These are phyloP conservation scores for Prinsepia uniflora DNA, from an alignment of 306 rosid genomes.

Conservation along the genomic window DNA sequence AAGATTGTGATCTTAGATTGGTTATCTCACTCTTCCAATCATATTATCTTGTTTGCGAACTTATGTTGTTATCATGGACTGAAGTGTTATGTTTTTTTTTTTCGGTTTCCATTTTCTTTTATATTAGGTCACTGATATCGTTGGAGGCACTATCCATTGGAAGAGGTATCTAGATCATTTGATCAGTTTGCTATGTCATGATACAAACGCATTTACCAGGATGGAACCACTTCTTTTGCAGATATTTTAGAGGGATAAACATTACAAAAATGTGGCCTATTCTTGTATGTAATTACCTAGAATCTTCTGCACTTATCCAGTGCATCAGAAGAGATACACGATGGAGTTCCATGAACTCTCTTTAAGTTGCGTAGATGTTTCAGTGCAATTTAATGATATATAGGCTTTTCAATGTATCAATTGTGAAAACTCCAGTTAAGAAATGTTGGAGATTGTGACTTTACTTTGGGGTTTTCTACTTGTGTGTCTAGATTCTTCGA, in stretches of 20 bases:
- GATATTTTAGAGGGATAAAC: conserved; percentile 30
- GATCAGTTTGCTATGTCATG: conserved; percentile 60
- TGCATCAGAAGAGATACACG: not conserved
- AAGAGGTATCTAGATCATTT: conserved; percentile 83
- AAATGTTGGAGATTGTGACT: not conserved
- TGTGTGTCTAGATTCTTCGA: conserved; percentile 61
- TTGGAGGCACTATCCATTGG: conserved; percentile 87
- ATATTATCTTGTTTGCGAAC: conserved; percentile 15
- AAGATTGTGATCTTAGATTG: conserved; percentile 78
- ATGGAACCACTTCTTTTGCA: conserved; percentile 89
- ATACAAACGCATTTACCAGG: conserved; percentile 47
- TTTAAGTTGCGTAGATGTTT: not conserved
- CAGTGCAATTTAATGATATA: not conserved
- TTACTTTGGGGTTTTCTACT: conserved; percentile 2
- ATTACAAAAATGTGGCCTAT: not conserved
- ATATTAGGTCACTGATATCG: conserved; percentile 71
- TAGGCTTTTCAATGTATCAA: not conserved
- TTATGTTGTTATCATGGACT: not conserved
- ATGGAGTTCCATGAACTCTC: not conserved
- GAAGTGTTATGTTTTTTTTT: conserved; percentile 2
- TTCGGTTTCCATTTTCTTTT: not conserved
- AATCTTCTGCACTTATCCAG: not conserved
- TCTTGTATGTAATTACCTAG: not conserved
- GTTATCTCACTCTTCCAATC: conserved; percentile 34
- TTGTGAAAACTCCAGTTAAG: not conserved